Evolutionary conservation across 768 basidiomycete genomes (phyloP), one percentile per base, ranked within the genome.

Genomic region (Leccinum truebloodii): DNA sequence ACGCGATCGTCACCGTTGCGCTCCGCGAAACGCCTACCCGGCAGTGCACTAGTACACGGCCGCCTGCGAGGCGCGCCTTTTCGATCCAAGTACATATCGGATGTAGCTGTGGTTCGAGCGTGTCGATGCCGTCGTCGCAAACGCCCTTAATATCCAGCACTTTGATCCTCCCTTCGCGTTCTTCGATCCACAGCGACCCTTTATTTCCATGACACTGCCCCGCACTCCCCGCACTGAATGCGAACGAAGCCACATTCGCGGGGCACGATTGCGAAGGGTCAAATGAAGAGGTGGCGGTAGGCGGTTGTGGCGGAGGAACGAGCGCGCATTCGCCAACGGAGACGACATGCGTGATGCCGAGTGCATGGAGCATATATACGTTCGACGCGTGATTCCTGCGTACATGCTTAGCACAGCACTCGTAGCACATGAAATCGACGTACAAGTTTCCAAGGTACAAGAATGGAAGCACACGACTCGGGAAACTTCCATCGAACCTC

Each of bases 1-100:
- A 98, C 18, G 95, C 95, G 69, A 98, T 98, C 63, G 91, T 91
- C 61, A 98, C 94, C 34, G 94, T 96, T 30, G 96, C 95, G 69
- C 90, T 93, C 61, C 96, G 79, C 49, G 90, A 92, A 48, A 98
- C 96, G n/a, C 96, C 96, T n/a, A 98, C 96, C n/a, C 95, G 84
- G 74, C 96, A 98, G 75, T 98, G 96, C 8, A 98, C 94, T 55
- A 98, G 81, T 35, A 96, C 89, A 70, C 91, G 90, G 3, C 96
- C 96, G 7, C 95, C 95, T 54, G 87, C 83, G 35, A 77, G 74
- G 44, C 93, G 79, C 48, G 94, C 96, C 54, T 84, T 81, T 68
- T 96, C 94, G 66, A 98, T 98, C 92, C 95, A 98, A 51, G 88
- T 89, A 69, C 94, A 94, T 46, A 96, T 91, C 3, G 89, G 88